phyloP scores from a whole-genome alignment of 768 basidiomycete genomes.

The Calvatia gigantea region DNA sequence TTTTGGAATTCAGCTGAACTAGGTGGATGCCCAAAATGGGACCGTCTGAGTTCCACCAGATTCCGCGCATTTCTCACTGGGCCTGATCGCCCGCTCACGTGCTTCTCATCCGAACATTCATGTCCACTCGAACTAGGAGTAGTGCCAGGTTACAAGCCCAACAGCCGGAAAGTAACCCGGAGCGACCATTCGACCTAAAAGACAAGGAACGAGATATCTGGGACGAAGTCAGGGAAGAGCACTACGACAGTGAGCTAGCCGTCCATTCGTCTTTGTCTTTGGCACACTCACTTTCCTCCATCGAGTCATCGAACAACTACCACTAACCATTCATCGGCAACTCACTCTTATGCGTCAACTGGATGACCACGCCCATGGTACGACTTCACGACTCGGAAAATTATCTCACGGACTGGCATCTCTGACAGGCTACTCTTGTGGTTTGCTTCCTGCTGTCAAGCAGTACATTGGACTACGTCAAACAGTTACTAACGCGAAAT shows the following conservation, averaged over 20 bases:
- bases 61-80: too few relatives aligned
- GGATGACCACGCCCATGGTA: slow-evolving; percentile 63
- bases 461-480: slow-evolving; percentile 39
- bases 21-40: too few relatives aligned
- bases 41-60: too few relatives aligned
- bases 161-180: slow-evolving; percentile 14
- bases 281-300: not conserved
- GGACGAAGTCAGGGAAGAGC: slow-evolving; percentile 75
- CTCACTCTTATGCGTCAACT: slow-evolving; percentile 69
- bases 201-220: slow-evolving; percentile 65
- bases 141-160: slow-evolving; percentile 34
- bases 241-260: slow-evolving; percentile 70
- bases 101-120: too few relatives aligned
- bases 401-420: not conserved
- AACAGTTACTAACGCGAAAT: not conserved
- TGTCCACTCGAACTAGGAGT: slow-evolving; percentile 45
- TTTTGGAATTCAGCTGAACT: too few relatives aligned
- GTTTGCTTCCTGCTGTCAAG: slow-evolving; percentile 41
- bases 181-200: slow-evolving; percentile 14
- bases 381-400: slow-evolving; percentile 11
- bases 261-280: not conserved
- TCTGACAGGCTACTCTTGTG: slow-evolving; percentile 27
- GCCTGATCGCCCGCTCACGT: not conserved
- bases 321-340: slow-evolving; percentile 68
- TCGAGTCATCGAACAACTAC: slow-evolving; percentile 75